Evolutionary conservation across 192 early-diverging fungal species (phyloP).

Genomic region (Coemansia sp.): DNA sequence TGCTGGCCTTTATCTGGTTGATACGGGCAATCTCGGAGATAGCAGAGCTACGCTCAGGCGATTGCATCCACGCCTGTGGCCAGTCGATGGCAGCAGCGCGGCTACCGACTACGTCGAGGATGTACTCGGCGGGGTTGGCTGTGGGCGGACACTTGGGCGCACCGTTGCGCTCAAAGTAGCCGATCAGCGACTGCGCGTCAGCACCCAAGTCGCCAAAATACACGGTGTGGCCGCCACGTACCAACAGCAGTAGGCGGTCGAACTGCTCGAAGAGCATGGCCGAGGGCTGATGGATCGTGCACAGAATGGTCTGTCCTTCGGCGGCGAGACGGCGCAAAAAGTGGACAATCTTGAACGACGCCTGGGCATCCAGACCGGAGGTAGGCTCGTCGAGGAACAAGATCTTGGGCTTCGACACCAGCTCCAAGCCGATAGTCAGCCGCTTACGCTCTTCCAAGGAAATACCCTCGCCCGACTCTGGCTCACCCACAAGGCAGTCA

Average conservation of each 20-base stretch:
- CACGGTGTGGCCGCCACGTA: constrained; percentile 77
- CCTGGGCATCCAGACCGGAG: constrained; percentile 80
- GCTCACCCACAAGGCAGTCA: constrained; percentile 73
- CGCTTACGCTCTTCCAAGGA: constrained; percentile 88
- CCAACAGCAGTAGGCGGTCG: constrained; percentile 79
- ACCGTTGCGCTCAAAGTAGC: constrained; percentile 77
- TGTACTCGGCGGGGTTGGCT: constrained; percentile 87
- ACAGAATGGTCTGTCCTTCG: constrained; percentile 72
- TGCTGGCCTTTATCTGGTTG: constrained; percentile 29
- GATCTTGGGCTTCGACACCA: constrained; percentile 76
- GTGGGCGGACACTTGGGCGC: constrained; percentile 63
- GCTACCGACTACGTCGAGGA: constrained; percentile 79
- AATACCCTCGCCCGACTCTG: constrained; percentile 74
- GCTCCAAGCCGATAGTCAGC: constrained; percentile 83
- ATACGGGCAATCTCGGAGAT: constrained; percentile 46
- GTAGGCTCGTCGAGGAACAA: constrained; percentile 93
- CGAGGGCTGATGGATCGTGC: constrained; percentile 87
- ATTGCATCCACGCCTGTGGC: constrained; percentile 57
- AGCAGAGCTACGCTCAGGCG: constrained; percentile 32
- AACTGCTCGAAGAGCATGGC: constrained; percentile 85
- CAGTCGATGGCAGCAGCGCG: constrained; percentile 57
- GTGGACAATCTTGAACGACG: constrained; percentile 73
- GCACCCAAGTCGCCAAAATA: constrained; percentile 82
- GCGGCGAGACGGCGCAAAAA: constrained; percentile 71
- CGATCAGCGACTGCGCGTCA: constrained; percentile 64